Base-by-base conservation (phyloP, 1,284 basidiomycete species). In the Hemileia vastatrix region DNA sequence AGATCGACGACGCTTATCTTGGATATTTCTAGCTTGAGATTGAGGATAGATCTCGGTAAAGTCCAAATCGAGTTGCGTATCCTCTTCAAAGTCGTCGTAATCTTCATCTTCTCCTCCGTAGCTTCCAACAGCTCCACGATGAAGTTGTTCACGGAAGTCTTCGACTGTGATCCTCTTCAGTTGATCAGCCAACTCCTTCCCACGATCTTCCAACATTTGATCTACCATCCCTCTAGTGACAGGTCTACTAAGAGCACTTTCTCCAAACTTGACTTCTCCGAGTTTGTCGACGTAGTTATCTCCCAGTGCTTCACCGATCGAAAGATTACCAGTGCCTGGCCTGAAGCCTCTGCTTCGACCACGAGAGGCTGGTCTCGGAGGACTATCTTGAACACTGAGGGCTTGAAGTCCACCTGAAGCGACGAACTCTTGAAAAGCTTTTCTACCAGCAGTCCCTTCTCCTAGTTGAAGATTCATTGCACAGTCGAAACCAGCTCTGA, bases 401-500 rank as follows among this genome's bases (percentile, higher is more conserved):
- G 68, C 68, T 6, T 68, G 60, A 18, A 70, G 56, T 2, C 68
- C 68, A 23, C 67, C 67, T 18, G 68, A 63, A 31, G 66, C 63
- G 36, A 68, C 67, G 55, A 70, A 70, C 48, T 70, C 67, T 49
- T 70, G 68, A 27, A 70, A 70, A 1, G 68, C 68, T 31, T 66
- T 66, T 11, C 68, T 52, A 6, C 60, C 68, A 1, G 61, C 64
- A 1, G 68, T 70, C 6, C 66, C 67, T 33, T 68, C 63, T 1
- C 68, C 67, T 1, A 67, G 56, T 43, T 69, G 67, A n/a, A 70
- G 54, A 49, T 70, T 68, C 66, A 69, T 66, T 4, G 68, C 68
- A 54, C 66, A 69, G 49, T 70, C 68, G 21, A 70, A 70, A 3
- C 68, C 68, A 1, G 68, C 65, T 5, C 67, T 64, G 60, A 70